A percentile compares a stretch with the other conserved stretches of the same genome.
Conservation (phyloP, 345 rosid genomes). For the Lepidium didymum region DNA sequence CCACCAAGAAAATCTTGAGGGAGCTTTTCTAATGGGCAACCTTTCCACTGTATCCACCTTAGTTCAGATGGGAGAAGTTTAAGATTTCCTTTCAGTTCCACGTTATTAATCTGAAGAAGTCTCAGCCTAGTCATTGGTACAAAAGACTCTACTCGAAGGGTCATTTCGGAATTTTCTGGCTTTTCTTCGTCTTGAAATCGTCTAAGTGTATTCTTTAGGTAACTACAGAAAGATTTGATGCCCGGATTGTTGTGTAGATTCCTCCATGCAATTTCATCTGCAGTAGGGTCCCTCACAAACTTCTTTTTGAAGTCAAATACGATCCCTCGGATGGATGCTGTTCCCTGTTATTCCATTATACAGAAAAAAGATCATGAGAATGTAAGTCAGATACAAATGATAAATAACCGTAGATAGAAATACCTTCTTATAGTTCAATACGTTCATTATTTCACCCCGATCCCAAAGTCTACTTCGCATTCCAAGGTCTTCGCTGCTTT, state of each 20-base stretch:
- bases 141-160: conserved; percentile 33
- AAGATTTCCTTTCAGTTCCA: conserved; percentile 43
- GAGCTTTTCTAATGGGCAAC: conserved; percentile 41
- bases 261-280: not conserved
- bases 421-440: conserved; percentile 43
- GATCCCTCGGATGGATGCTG: conserved; percentile 38
- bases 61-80: conserved; percentile 41
- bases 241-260: not conserved
- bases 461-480: conserved; percentile 65
- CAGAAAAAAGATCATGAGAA: not conserved
- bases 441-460: conserved; percentile 35
- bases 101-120: conserved; percentile 57
- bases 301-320: conserved; percentile 32
- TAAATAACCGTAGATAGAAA: not conserved
- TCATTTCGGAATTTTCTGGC: conserved; percentile 13
- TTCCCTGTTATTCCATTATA: conserved; percentile 35
- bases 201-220: conserved; percentile 12
- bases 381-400: not conserved
- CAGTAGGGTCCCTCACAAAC: not conserved
- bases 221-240: not conserved
- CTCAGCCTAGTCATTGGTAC: conserved; percentile 43
- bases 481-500: conserved; percentile 21
- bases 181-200: not conserved
- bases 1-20: conserved; percentile 33
- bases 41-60: conserved; percentile 71